Evolutionary conservation across 2,329 filamentous ascomycete species (phyloP), one percentile per base, ranked within the genome.

Genomic region (Chrysosporium keratinophilum): DNA sequence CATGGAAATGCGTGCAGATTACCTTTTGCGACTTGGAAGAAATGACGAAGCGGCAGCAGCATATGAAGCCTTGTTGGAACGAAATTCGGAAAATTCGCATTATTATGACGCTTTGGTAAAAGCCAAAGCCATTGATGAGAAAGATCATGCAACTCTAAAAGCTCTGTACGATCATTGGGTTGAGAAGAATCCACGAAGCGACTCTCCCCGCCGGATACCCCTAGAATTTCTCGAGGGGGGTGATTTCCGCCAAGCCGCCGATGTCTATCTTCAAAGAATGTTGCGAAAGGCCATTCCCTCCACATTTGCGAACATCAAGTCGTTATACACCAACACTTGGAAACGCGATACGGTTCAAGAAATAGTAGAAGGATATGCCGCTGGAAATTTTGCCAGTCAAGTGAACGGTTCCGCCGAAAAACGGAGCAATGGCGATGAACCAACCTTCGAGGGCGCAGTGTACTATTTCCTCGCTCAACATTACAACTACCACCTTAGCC

Each of bases 381-480:
- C 82, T 17, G 80, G 80, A 34, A 77, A 75, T 54, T 62, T 67
- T 48, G 61, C 64, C 14, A 58, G 65, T n/a, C 69, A 76, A 58
- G 68, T 68, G 12, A 79, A 80, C 55, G 75, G 71, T 20, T 76
- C 71, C 15, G 71, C 71, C 43, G 70, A 72, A 51, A 73, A 75
- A 19, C 60, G 65, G 42, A 65, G 68, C 3, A 78, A 78, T 54
- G 77, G 75, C 20, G 75, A 81, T 49, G 72, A 74, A n/a, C 71
- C 76, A 5, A 64, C 67, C 28, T 91, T 91, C 65, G 78, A 86
- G 63, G 80, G 87, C 12, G 87, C 90, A 1, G 87, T 87, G 12
- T 80, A 90, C 48, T 97, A 94, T 71, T 98, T 94, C 74, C 80
- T 98, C 52, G 90, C 90, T 7, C 93, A 97, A 66, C 94, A 98